Evolutionary conservation across 2,329 filamentous ascomycete genomes (phyloP).

Genomic region (Nemania diffusa): DNA sequence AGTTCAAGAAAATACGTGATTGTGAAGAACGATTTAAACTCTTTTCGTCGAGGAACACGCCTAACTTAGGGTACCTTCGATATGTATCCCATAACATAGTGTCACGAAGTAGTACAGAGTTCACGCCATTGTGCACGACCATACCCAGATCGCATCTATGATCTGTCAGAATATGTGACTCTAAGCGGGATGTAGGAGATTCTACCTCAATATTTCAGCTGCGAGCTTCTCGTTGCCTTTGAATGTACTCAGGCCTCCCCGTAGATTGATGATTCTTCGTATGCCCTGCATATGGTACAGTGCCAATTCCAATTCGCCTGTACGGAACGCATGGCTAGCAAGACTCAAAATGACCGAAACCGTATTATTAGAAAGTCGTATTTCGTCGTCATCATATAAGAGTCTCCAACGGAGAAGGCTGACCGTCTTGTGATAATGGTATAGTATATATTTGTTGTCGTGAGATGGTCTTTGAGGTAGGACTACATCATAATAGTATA

Average conservation of each 20-base stretch:
- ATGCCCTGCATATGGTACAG: conserved; percentile 52
- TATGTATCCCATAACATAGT: background rate
- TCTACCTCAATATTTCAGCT: conserved; percentile 47
- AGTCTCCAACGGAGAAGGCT: conserved; percentile 34
- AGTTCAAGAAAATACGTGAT: background rate
- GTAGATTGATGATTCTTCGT: conserved; percentile 51
- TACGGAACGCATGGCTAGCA: conserved; percentile 46
- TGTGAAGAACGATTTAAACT: background rate
- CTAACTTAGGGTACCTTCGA: conserved; percentile 6
- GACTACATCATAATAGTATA: conserved; percentile 29
- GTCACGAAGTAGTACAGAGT: background rate
- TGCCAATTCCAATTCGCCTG: conserved; percentile 45
- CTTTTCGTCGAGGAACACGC: background rate
- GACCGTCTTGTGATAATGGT: conserved; percentile 32
- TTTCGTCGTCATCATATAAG: conserved; percentile 10
- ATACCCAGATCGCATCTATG: conserved; percentile 12
- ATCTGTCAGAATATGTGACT: background rate
- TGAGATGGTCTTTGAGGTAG: conserved; percentile 1
- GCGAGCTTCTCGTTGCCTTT: conserved; percentile 49
- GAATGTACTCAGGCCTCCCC: conserved; percentile 51
- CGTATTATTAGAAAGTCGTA: conserved; percentile 46
- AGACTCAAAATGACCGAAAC: conserved; percentile 48
- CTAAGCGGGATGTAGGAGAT: background rate
- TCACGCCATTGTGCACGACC: background rate
- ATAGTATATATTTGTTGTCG: conserved; percentile 6